Evolutionary conservation across 2,329 filamentous ascomycete species (phyloP), one percentile per base, ranked within the genome.

Genomic region (Zymoseptoria pseudotritici): DNA sequence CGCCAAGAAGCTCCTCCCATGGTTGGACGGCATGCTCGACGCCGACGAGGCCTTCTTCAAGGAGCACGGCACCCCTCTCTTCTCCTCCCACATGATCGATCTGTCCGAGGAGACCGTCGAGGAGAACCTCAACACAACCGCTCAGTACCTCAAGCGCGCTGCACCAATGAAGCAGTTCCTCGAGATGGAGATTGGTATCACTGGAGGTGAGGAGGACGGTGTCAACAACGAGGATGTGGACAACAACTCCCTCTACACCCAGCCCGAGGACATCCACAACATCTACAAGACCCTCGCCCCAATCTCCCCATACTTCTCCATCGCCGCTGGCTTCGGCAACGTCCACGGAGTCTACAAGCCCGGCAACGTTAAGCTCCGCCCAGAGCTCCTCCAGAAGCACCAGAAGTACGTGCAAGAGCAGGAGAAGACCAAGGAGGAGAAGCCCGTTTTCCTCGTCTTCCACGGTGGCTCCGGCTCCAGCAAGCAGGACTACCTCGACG

Each of bases 341-440:
- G 94, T 97, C 63, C 94, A 99, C 83, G 94, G 94, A 78, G 93
- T 99, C 72, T 97, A 97, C 87, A 95, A 96, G 85, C 91, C 92
- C 61, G 89, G 91, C 71, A 97, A 97, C 79, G 94, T 97, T 79
- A 90, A 90, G 80, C 88, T 99, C 66, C 91, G 96, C 82, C 94
- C 94, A 60, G 90, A 96, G 80, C 87, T 99, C 56, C 89, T 99
- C 71, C 84, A 85, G 78, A 97, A 97, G 88, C 94, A 99, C 86
- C 94, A 99, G 83, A 83, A 83, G 66, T 91, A 89, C 78, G 90
- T 97, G 77, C 86, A 90, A 79, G 86, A 93, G 78, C 85, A 95
- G 82, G 85, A 87, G 66, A 77, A 79, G 68, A 79, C 84, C 71
- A 80, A 83, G 70, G 84, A 89, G 55, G 83, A 89, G 74, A 97